These are phyloP conservation scores for Fomitiporia mediterranea DNA, from an alignment of 1,284 basidiomycete species.

Conservation along the genomic window DNA sequence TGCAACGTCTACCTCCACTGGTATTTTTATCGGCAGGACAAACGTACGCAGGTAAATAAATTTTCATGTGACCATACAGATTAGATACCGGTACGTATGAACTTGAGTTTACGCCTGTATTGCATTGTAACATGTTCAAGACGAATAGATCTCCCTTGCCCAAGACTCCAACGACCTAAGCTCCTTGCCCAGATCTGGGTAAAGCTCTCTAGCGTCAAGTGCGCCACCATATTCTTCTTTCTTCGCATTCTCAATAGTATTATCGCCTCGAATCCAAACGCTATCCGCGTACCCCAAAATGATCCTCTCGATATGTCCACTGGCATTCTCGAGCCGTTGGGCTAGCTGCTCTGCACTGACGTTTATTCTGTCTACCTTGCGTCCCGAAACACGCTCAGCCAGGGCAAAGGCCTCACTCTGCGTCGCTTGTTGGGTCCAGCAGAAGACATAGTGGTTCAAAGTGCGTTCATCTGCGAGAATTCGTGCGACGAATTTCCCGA, in stretches of 20 bases:
- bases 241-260: constrained; percentile 19
- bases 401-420: constrained; percentile 14
- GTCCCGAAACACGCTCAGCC: constrained; percentile 1
- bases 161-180: neutral
- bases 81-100: too few species aligned
- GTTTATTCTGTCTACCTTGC: neutral
- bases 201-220: constrained; percentile 18
- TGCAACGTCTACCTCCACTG: too few species aligned
- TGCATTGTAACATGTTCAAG: too few species aligned
- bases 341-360: neutral
- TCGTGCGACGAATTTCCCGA: constrained; percentile 19
- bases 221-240: constrained; percentile 16
- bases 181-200: constrained; percentile 14
- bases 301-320: neutral
- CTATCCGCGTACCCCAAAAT: constrained; percentile 2
- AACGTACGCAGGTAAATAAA: too few species aligned
- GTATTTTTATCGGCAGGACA: too few species aligned
- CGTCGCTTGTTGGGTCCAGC: constrained; percentile 28
- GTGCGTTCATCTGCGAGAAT: constrained; percentile 26
- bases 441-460: constrained; percentile 27
- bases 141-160: constrained; percentile 10
- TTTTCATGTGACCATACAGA: too few species aligned
- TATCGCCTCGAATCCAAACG: constrained; percentile 13
- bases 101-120: too few species aligned
- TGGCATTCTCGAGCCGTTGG: neutral